Base-by-base conservation (phyloP, 208 protist species). In the Trypanosomatidae sp. region DNA sequence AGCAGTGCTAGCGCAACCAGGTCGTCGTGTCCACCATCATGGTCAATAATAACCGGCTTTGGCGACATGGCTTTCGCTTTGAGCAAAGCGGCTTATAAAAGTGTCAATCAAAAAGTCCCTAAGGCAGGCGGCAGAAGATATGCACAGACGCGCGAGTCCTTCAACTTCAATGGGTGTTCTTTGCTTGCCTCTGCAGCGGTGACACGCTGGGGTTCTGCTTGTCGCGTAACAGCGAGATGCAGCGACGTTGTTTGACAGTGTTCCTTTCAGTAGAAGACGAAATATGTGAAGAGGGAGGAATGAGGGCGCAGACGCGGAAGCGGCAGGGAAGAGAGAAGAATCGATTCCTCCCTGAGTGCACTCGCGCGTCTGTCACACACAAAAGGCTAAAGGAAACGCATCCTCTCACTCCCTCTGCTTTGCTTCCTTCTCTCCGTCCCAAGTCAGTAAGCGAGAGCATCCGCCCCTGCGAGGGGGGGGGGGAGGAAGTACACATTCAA, bases 21-120 rank as follows among this genome's bases (percentile, higher is more conserved):
- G 77, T 97, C 93, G 71, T 97, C 93, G 70, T 93, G 83, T 6
- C 90, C 88, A 19, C 93, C 91, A 56, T 97, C 93, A 73, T 97
- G 93, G 71, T 97, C 93, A 0, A 97, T 76, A 71, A 97, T 91
- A 36, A 97, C 92, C 1, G 66, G 78, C 50, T 88, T 94, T 1
- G 79, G 80, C 19, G 74, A 4, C 73, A 73, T 73, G 36, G 36
- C 60, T 28, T 47, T 60, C 8, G 1, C 0, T 44, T 44, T 5
- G 30, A 44, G 9, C 33, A 28, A 43, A 15, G 17, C 6, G 19
- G 15, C 12, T 17, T 58, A 55, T 10, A 33, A 41, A 3, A 41
- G 19, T n/a, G 0, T 58, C 19, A 17, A 58, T n/a, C 3, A 15
- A 9, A 60, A 33, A 2, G 36, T 30, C 17, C 1, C 30, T 65